Conservation (phyloP, 768 basidiomycete species). For the Tulasnella sp. region DNA sequence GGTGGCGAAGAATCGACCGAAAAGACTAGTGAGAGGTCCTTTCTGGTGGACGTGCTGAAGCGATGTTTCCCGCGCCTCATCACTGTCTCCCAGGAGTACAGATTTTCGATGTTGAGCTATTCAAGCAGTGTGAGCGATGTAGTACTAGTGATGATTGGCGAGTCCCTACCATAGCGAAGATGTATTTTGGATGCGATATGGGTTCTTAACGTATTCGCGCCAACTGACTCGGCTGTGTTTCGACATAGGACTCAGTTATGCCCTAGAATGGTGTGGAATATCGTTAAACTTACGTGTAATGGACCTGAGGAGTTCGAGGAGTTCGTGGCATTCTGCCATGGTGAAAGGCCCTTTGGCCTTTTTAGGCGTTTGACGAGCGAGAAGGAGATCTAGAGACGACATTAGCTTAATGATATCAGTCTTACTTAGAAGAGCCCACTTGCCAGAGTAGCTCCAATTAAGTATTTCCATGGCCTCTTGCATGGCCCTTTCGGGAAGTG, state of each 20-base stretch:
- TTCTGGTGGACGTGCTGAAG: slow-evolving; percentile 20
- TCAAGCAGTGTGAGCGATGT: background rate
- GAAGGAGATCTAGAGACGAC: slow-evolving; percentile 4
- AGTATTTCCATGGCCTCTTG: slow-evolving; percentile 61
- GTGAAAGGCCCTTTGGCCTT: slow-evolving; percentile 49
- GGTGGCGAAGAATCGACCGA: slow-evolving; percentile 47
- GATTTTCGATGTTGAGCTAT: too few species aligned
- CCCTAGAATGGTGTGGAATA: background rate
- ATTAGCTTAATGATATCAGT: background rate
- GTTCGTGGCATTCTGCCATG: slow-evolving; percentile 64
- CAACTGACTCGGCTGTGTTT: slow-evolving; percentile 1
- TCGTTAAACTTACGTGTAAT: slow-evolving; percentile 23
- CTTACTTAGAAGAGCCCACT: slow-evolving; percentile 13
- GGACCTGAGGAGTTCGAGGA: slow-evolving; percentile 45
- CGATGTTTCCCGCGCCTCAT: background rate
- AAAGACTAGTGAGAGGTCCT: slow-evolving; percentile 35
- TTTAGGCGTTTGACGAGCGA: slow-evolving; percentile 46
- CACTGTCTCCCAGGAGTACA: too few species aligned
- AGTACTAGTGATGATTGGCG: slow-evolving; percentile 11
- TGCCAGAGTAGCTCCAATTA: slow-evolving; percentile 71
- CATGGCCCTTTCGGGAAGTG: slow-evolving; percentile 42
- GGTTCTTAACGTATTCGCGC: slow-evolving; percentile 31
- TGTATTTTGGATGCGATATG: slow-evolving; percentile 56
- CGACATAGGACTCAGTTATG: background rate
- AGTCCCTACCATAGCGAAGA: too few species aligned